phyloP scores from a whole-genome alignment of 1,284 basidiomycete genomes.

The Polyporus tsugae region DNA sequence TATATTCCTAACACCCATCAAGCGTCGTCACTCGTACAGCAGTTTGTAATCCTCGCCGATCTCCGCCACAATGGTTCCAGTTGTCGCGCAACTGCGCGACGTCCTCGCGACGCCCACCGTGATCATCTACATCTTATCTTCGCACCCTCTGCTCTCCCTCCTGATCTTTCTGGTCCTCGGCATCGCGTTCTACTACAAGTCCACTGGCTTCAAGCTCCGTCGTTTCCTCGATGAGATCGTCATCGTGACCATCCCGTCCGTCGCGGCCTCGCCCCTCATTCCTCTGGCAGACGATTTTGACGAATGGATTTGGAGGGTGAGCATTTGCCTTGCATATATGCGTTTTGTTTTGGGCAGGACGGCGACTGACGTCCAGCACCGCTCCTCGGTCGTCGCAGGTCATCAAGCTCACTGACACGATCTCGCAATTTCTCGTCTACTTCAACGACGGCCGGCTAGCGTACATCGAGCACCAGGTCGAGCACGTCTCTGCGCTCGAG shows the following conservation, averaged over 20 bases:
- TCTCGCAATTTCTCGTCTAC: not conserved
- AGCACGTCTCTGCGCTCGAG: not conserved
- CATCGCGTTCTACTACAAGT: not conserved
- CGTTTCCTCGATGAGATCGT: constrained; percentile 3
- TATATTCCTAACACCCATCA: not conserved
- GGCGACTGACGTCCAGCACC: not conserved
- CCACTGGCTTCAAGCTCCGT: not conserved
- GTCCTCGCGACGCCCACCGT: not conserved
- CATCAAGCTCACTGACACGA: not conserved
- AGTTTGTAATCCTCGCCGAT: not conserved
- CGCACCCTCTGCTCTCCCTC: not conserved
- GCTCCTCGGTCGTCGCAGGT: not conserved
- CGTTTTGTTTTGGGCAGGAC: not conserved
- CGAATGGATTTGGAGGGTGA: not conserved
- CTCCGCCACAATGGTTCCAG: not conserved
- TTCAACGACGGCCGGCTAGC: not conserved
- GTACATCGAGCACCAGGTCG: not conserved
- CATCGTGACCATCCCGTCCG: not conserved
- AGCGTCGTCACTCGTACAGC: too few species aligned
- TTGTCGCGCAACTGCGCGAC: not conserved
- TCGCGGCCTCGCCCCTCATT: not conserved
- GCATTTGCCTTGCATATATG: not conserved
- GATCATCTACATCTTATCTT: not conserved
- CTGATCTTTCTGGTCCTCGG: not conserved
- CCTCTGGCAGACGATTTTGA: constrained; percentile 1